phyloP scores from a whole-genome alignment of 129 eudicot genomes.

The Pittosporum tobira region DNA sequence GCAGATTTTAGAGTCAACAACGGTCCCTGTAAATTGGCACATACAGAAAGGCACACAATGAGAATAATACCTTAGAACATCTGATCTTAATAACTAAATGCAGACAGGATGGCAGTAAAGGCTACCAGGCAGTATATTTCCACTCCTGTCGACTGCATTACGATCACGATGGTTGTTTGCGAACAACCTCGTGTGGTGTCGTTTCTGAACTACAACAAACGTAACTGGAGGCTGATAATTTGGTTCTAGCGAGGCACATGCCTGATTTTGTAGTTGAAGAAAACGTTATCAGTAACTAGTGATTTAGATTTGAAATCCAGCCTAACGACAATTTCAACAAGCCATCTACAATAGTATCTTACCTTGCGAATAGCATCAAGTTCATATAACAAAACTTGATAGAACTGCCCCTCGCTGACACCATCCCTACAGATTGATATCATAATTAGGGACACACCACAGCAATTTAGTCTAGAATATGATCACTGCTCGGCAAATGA shows the following conservation, averaged over 20 bases:
- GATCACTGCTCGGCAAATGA: no score
- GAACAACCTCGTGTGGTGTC: slow-evolving; percentile 80
- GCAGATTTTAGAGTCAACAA: slow-evolving; percentile 87
- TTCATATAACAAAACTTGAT: slow-evolving; percentile 81
- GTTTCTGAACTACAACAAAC: slow-evolving; percentile 94
- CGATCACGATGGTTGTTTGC: slow-evolving; percentile 69
- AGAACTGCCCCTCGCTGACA: slow-evolving; percentile 91
- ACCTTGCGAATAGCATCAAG: slow-evolving; percentile 95
- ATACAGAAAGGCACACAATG: neutral
- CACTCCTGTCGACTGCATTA: slow-evolving; percentile 72
- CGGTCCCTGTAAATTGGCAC: slow-evolving; percentile 54
- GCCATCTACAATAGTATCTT: neutral
- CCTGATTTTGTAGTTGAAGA: slow-evolving; percentile 25
- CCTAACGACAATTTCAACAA: neutral
- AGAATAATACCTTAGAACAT: neutral
- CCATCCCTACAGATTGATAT: slow-evolving; percentile 52
- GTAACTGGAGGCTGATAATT: slow-evolving; percentile 89
- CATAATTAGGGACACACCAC: neutral
- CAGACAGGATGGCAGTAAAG: neutral
- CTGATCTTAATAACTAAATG: neutral
- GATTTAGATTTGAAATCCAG: neutral
- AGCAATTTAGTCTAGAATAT: no score
- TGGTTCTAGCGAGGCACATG: slow-evolving; percentile 75
- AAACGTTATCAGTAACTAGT: neutral
- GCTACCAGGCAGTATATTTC: slow-evolving; percentile 83